Evolutionary conservation across 805 yeast species (phyloP).

Genomic region (Yarrowia yakushimensis): DNA sequence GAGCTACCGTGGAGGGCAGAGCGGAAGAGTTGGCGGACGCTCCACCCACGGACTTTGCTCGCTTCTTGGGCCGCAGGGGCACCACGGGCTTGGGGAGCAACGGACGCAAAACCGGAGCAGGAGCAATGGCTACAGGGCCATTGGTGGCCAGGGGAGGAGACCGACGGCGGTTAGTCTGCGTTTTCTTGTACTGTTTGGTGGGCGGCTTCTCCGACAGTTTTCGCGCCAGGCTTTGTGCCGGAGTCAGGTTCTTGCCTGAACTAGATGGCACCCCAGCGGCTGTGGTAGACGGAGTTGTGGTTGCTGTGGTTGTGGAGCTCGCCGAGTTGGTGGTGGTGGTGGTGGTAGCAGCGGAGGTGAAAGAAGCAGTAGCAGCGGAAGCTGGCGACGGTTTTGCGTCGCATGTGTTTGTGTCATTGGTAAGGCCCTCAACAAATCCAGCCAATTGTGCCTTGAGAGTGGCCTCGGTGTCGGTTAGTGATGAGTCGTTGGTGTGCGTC

Average conservation of each 20-base stretch:
- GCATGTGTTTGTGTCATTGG: not conserved
- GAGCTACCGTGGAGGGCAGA: not conserved
- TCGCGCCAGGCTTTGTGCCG: conserved; percentile 19
- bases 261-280: not conserved
- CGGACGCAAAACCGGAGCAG: conserved; percentile 18
- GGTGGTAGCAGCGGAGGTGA: not conserved
- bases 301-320: no score
- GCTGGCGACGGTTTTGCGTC: not conserved
- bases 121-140: conserved; percentile 22
- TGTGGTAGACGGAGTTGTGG: not conserved
- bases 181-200: conserved; percentile 12
- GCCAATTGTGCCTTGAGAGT: conserved; percentile 21
- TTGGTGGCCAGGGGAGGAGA: conserved; percentile 11
- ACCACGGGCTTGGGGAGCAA: conserved; percentile 20
- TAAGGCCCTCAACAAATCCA: not conserved
- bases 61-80: conserved; percentile 10
- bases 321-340: no score
- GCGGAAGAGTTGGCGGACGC: not conserved
- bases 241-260: not conserved
- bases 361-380: not conserved
- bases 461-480: conserved; percentile 16
- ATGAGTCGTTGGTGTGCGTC: not conserved
- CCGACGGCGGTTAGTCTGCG: conserved; percentile 13
- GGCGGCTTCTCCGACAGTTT: conserved; percentile 23
- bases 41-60: not conserved